Base-by-base conservation (phyloP, 2,329 filamentous ascomycete species). In the Sporothrix humicola region DNA sequence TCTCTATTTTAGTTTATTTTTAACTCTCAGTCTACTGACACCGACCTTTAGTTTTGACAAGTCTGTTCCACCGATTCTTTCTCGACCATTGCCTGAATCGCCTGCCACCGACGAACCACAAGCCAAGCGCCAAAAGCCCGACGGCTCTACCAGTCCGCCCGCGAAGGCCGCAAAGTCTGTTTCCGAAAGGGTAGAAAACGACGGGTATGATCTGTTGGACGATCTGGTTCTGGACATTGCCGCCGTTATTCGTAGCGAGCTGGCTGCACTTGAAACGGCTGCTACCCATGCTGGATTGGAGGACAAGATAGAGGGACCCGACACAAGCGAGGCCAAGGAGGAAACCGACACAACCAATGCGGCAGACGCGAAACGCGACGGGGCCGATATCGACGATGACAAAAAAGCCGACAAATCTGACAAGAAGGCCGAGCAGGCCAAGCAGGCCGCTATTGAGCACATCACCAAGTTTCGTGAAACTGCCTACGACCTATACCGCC, bases 201-300 rank as follows among this genome's bases (percentile, higher is more conserved):
- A 85, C 76, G 80, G 79, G 46, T 91, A 92, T 79, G 84, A 85
- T 37, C 86, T 87, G 76, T 82, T 94, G 61, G 90, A 92, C 42
- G 89, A 92, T 75, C 83, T 93, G 58, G 87, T 92, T 17, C 81
- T 85, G 70, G 90, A 91, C 75, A 80, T 91, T 58, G 83, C 79
- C 42, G 71, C 76, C 13, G 76, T 75, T 7, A 77, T 78, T 3
- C 76, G 78, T 44, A 74, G 77, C 15, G 84, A 86, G 50, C 77
- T 88, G 61, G 83, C 83, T 44, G 84, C 88, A 65, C 79, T 89
- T 42, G 82, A 85, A 46, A 23, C 42, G 23, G 10, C 61, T 17
- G 8, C n/a, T 26, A 48, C 61, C 42, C 17, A 10, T 8, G 52
- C 52, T 7, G 68, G 73, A 17, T n/a, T 48, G 0, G 71, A 70